Evolutionary conservation across 73 alveolate species (phyloP), one percentile per base, ranked within the genome.

Genomic region (Symbiodinium natans): DNA sequence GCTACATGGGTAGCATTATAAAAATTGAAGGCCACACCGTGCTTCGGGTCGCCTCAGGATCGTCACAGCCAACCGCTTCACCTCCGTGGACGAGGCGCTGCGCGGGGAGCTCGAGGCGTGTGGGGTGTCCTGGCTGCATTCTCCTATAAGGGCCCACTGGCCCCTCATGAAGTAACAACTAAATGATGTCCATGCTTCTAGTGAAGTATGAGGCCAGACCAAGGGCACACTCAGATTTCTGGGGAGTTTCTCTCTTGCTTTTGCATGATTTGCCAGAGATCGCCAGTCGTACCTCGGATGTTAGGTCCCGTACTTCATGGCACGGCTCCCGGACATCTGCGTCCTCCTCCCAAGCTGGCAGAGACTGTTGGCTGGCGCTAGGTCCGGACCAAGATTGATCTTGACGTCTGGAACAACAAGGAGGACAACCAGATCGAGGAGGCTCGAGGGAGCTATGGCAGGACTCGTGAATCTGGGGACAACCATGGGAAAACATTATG

Each of bases 251-350:
- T n/a, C n/a, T n/a, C n/a, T n/a, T n/a, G n/a, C n/a, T n/a, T n/a
- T n/a, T n/a, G n/a, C n/a, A n/a, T n/a, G n/a, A n/a, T n/a, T n/a
- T n/a, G n/a, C n/a, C n/a, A n/a, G n/a, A n/a, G n/a, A n/a, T n/a
- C n/a, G n/a, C n/a, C n/a, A n/a, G n/a, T n/a, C n/a, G n/a, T n/a
- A n/a, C n/a, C n/a, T n/a, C n/a, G n/a, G n/a, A n/a, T n/a, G n/a
- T n/a, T 36, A 71, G 36, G 97, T 90, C 80, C 97, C 89, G 11
- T 90, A 73, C 77, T 90, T 90, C 97, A 90, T 90, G 97, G 97
- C 54, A 1, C n/a, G 82, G 52, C 29, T 86, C 48, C 86, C 42
- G 73, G 59, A 2, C 13, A 17, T 39, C 7, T 27, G 56, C 46
- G 33, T 21, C 33, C 77, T 59, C n/a, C n/a, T 68, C 41, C 82